phyloP scores from a whole-genome alignment of 345 rosid species.

The Arabis alpina region DNA sequence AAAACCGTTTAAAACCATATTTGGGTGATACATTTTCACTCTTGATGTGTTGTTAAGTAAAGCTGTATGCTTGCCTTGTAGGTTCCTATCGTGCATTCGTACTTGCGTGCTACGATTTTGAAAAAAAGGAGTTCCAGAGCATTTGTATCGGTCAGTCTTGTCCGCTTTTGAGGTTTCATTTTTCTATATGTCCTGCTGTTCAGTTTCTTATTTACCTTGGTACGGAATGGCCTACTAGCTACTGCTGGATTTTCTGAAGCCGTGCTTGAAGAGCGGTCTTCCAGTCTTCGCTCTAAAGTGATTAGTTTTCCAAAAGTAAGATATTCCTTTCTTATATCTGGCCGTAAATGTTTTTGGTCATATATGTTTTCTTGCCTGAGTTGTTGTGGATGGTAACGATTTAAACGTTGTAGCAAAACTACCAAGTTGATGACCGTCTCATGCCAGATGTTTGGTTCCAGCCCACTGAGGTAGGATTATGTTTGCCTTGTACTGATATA shows the following conservation, averaged over 20 bases:
- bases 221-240: slow-evolving; percentile 48
- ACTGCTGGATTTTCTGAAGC: slow-evolving; percentile 82
- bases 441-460: slow-evolving; percentile 96
- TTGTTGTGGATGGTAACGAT: background rate
- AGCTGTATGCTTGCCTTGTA: slow-evolving; percentile 39
- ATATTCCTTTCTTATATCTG: slow-evolving; percentile 16
- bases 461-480: slow-evolving; percentile 71
- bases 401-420: slow-evolving; percentile 63
- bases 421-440: slow-evolving; percentile 61
- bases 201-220: background rate
- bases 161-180: slow-evolving; percentile 1
- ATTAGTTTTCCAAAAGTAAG: slow-evolving; percentile 76
- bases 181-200: background rate
- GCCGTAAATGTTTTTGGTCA: background rate
- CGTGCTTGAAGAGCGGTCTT: slow-evolving; percentile 80
- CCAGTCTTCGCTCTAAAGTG: slow-evolving; percentile 82
- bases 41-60: slow-evolving; percentile 9
- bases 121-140: slow-evolving; percentile 86
- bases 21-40: slow-evolving; percentile 10
- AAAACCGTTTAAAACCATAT: slow-evolving; percentile 14
- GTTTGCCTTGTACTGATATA: too few relatives aligned
- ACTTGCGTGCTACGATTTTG: slow-evolving; percentile 82
- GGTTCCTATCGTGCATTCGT: slow-evolving; percentile 93
- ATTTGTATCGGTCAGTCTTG: slow-evolving; percentile 75
- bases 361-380: slow-evolving; percentile 1